phyloP scores from a whole-genome alignment of 2,329 filamentous ascomycete genomes.

The Sarocladium oryzae region DNA sequence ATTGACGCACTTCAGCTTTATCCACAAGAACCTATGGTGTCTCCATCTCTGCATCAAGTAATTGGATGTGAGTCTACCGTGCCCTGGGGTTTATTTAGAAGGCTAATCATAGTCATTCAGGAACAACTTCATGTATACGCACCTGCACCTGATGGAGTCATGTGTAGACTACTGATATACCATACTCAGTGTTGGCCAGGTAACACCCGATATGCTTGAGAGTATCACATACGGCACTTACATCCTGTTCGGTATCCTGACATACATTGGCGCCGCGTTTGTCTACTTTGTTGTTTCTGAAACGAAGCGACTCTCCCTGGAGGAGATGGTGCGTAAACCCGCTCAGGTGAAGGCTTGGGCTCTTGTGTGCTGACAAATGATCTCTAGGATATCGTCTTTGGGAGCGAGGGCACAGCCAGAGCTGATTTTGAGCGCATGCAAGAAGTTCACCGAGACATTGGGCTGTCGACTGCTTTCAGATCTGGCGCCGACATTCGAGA shows the following conservation, averaged over 20 bases:
- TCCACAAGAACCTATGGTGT: constrained; percentile 65
- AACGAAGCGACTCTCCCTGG: constrained; percentile 56
- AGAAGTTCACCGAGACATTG: constrained; percentile 65
- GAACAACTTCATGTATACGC: constrained; percentile 46
- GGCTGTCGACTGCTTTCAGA: too few species aligned
- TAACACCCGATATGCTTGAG: constrained; percentile 62
- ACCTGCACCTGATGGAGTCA: too few species aligned
- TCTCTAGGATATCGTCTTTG: constrained; percentile 56
- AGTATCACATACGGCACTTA: constrained; percentile 64
- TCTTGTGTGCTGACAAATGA: too few species aligned
- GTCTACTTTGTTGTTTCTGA: constrained; percentile 61
- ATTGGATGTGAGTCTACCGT: too few species aligned
- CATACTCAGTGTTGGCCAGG: constrained; percentile 51
- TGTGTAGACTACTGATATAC: too few species aligned
- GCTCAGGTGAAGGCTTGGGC: too few species aligned
- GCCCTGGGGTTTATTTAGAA: too few species aligned
- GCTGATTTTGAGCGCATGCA: constrained; percentile 65
- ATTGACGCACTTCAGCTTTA: too few species aligned
- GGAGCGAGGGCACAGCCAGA: constrained; percentile 57
- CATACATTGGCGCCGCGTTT: constrained; percentile 53
- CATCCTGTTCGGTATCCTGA: constrained; percentile 62
- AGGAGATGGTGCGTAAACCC: constrained; percentile 62
- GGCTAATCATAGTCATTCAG: too few species aligned
- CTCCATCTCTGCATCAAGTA: constrained; percentile 58
- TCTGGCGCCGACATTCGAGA: too few species aligned